These are phyloP conservation scores for Spergularia azorica DNA, from an alignment of 179 eudicot genomes.

Conservation along the genomic window DNA sequence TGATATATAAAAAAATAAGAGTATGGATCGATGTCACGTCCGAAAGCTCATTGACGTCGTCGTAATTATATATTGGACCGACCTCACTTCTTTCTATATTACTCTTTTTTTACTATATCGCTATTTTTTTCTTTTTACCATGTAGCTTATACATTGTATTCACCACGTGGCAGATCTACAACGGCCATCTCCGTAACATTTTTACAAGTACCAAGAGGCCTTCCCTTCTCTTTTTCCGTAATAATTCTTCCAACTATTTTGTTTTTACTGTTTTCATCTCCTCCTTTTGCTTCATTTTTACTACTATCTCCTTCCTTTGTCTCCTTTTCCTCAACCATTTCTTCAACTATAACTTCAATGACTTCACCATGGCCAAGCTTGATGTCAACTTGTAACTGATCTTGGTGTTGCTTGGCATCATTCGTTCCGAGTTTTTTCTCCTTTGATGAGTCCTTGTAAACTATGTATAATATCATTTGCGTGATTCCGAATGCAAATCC, in stretches of 20 bases:
- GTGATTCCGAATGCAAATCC: conserved; percentile 63
- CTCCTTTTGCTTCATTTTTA: background rate
- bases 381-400: conserved; percentile 26
- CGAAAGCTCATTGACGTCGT: background rate
- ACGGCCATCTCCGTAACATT: conserved; percentile 15
- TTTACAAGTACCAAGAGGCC: conserved; percentile 14
- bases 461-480: conserved; percentile 62
- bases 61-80: conserved; percentile 5
- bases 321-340: background rate
- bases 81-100: background rate
- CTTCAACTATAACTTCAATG: conserved; percentile 29
- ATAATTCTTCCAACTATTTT: background rate
- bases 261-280: background rate
- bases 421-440: conserved; percentile 21
- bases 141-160: conserved; percentile 3
- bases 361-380: conserved; percentile 24
- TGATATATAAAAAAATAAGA: no score
- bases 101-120: background rate
- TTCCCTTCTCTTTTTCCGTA: conserved; percentile 5
- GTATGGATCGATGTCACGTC: no score
- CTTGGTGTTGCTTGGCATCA: conserved; percentile 29
- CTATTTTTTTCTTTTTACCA: no score
- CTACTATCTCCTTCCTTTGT: background rate
- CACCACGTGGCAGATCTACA: conserved; percentile 1
- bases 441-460: conserved; percentile 49